These are phyloP conservation scores for Stygiomarasmius scandens DNA, from an alignment of 1,284 basidiomycete genomes.

Conservation along the genomic window DNA sequence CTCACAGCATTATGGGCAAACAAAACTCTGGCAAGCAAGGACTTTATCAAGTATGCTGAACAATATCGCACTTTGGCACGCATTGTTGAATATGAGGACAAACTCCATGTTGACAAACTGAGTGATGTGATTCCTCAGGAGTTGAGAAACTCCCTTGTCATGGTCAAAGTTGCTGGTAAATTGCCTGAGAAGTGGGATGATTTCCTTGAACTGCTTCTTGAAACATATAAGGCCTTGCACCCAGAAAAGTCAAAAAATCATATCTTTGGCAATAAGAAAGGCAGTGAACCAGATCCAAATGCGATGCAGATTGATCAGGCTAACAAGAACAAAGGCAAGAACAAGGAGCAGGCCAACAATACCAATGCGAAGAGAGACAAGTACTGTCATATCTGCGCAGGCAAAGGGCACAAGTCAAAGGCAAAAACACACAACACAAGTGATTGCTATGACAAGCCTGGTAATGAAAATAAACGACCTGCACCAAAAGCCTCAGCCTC, in stretches of 20 bases:
- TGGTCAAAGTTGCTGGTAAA: not conserved
- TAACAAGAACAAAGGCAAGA: conserved; percentile 1
- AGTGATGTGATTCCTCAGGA: not conserved
- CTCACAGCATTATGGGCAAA: not conserved
- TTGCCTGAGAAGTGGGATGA: conserved; percentile 1
- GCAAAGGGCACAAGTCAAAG: conserved; percentile 1
- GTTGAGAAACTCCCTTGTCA: conserved; percentile 1
- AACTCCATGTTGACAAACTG: conserved; percentile 2
- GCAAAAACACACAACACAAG: conserved; percentile 2
- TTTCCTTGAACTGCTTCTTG: conserved; percentile 1
- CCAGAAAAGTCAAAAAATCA: conserved; percentile 1
- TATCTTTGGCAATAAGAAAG: conserved; percentile 5
- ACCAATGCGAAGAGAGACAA: not conserved
- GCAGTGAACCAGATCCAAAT: conserved; percentile 2
- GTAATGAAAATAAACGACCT: conserved; percentile 5
- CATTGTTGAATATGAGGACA: conserved; percentile 8
- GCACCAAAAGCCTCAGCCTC: not conserved
- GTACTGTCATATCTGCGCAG: conserved; percentile 2
- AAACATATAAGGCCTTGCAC: conserved; percentile 5
- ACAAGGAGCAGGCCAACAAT: not conserved
- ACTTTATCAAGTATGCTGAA: conserved; percentile 10
- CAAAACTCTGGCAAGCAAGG: conserved; percentile 1
- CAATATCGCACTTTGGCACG: conserved; percentile 5
- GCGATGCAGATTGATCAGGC: conserved; percentile 8
- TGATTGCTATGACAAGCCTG: conserved; percentile 7